These are phyloP conservation scores for Claviceps cyperi DNA, from an alignment of 2,329 filamentous ascomycete genomes.

Conservation along the genomic window DNA sequence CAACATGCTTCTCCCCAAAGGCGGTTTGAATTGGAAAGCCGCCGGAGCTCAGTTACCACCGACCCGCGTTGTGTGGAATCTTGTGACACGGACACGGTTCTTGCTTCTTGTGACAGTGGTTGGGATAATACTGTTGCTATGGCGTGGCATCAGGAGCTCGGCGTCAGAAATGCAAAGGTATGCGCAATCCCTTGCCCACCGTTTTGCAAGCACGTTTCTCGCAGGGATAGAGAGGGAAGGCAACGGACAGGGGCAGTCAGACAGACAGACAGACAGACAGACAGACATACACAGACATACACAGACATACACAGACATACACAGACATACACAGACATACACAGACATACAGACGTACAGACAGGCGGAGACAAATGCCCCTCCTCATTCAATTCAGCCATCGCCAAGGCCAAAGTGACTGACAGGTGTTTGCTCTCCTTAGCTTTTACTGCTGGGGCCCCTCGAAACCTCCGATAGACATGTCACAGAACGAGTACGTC, in stretches of 20 bases:
- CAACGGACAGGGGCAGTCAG: not conserved
- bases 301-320: not conserved
- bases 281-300: not conserved
- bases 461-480: constrained; percentile 87
- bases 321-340: not conserved
- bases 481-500: constrained; percentile 80
- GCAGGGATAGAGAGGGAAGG: not conserved
- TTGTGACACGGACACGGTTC: constrained; percentile 65
- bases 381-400: not conserved
- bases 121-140: constrained; percentile 65
- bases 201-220: too few species aligned
- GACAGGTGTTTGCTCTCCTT: constrained; percentile 10
- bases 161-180: constrained; percentile 87
- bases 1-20: constrained; percentile 79
- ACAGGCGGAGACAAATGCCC: too few species aligned
- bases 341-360: not conserved
- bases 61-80: constrained; percentile 53
- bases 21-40: constrained; percentile 84
- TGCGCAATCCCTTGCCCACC: constrained; percentile 11
- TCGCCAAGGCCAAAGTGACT: not conserved
- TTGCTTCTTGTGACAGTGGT: constrained; percentile 57
- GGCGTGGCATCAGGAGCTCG: constrained; percentile 69
- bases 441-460: constrained; percentile 98
- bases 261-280: not conserved
- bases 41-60: constrained; percentile 67